These are phyloP conservation scores for Eimeria sp. DNA, from an alignment of 169 alveolate genomes.

Conservation along the genomic window DNA sequence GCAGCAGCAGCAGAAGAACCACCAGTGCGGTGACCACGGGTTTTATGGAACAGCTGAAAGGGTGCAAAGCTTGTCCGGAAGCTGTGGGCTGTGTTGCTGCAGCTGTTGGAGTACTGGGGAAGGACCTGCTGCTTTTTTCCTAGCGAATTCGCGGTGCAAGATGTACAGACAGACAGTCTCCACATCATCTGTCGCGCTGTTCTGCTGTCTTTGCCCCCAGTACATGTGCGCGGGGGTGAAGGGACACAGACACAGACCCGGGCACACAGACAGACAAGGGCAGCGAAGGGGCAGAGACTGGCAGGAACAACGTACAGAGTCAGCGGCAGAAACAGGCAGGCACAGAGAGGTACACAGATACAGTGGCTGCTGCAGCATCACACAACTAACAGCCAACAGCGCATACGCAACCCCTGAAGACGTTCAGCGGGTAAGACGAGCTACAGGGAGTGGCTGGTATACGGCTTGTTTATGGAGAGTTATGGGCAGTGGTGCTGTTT, in stretches of 20 bases:
- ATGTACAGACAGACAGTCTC: constrained; percentile 68
- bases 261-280: background rate
- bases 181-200: constrained; percentile 80
- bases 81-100: constrained; percentile 28
- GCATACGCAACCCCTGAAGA: too few species aligned
- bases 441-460: too few species aligned
- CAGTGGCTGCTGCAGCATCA: background rate
- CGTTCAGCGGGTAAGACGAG: too few species aligned
- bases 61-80: background rate
- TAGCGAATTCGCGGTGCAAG: constrained; percentile 78
- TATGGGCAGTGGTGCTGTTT: background rate
- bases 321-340: background rate
- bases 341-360: background rate
- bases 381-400: background rate
- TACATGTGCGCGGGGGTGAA: constrained; percentile 15
- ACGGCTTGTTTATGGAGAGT: too few species aligned
- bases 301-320: background rate
- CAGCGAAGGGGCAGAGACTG: background rate
- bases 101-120: constrained; percentile 81
- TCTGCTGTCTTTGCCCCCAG: constrained; percentile 63
- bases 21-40: background rate
- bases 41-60: background rate
- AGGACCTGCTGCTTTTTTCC: constrained; percentile 72
- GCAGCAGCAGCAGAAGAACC: background rate
- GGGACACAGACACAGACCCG: background rate